These are phyloP conservation scores for Hirschioporus abietinus DNA, from an alignment of 768 basidiomycete species.

Conservation along the genomic window DNA sequence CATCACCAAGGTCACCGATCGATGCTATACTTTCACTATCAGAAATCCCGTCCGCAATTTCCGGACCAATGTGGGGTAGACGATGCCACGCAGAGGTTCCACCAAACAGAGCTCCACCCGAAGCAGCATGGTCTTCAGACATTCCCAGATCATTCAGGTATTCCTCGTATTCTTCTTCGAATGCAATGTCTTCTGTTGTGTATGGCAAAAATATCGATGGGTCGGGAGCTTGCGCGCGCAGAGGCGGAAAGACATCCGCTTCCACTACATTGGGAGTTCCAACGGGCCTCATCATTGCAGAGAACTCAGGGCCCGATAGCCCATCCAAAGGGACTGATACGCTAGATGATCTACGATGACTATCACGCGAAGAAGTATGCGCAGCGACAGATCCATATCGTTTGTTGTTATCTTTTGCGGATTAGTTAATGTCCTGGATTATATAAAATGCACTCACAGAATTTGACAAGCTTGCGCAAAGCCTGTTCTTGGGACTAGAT, in stretches of 20 bases:
- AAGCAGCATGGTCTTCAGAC: constrained; percentile 48
- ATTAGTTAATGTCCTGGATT: constrained; percentile 13
- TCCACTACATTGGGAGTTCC: constrained; percentile 77
- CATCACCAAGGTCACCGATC: constrained; percentile 85
- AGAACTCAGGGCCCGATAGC: constrained; percentile 66
- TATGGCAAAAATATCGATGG: constrained; percentile 84
- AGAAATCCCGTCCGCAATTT: constrained; percentile 83
- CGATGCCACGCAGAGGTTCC: constrained; percentile 71
- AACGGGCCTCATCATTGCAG: constrained; percentile 65
- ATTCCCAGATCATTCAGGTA: constrained; percentile 85
- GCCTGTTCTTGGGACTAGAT: constrained; percentile 90
- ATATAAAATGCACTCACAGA: constrained; percentile 56
- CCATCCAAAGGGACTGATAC: constrained; percentile 80
- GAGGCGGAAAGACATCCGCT: constrained; percentile 92
- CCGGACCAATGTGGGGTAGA: constrained; percentile 71
- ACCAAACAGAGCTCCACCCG: constrained; percentile 34
- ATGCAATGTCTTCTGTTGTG: constrained; percentile 89
- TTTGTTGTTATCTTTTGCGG: constrained; percentile 73
- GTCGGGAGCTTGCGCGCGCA: constrained; percentile 80
- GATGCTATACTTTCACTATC: constrained; percentile 92
- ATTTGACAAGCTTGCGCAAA: constrained; percentile 87
- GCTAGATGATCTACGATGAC: constrained; percentile 77
- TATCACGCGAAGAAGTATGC: constrained; percentile 40
- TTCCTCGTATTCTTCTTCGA: constrained; percentile 96
- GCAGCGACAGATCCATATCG: constrained; percentile 68